A percentile compares a stretch with the other conserved stretches of the same genome.
Conservation (phyloP, 768 basidiomycete species). For the Inosperma sp. region DNA sequence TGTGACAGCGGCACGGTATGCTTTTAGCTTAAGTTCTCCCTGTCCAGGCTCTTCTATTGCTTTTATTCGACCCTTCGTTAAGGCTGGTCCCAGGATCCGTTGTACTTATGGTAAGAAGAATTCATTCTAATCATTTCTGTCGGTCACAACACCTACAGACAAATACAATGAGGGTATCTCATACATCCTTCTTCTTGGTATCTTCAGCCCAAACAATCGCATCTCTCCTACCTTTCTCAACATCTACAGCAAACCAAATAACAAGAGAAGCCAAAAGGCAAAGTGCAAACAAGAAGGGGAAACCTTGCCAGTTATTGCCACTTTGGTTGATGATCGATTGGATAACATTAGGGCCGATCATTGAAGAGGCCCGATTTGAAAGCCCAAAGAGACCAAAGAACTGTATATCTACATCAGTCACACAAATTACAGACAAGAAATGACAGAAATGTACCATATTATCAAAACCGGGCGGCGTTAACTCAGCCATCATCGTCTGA, state of each 20-base stretch:
- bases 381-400: constrained; percentile 87
- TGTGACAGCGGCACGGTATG: too few species aligned
- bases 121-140: too few species aligned
- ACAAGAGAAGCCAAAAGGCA: constrained; percentile 61
- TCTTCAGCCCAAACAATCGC: constrained; percentile 54
- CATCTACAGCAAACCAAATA: constrained; percentile 74
- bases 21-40: too few species aligned
- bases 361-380: constrained; percentile 79
- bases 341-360: constrained; percentile 83
- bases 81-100: too few species aligned
- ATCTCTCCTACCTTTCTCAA: constrained; percentile 57
- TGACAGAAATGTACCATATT: constrained; percentile 45
- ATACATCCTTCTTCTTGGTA: constrained; percentile 16
- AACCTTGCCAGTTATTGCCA: constrained; percentile 77
- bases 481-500: constrained; percentile 86
- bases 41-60: too few species aligned
- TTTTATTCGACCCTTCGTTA: too few species aligned
- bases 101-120: too few species aligned
- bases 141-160: too few species aligned
- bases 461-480: constrained; percentile 83
- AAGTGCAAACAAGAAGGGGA: constrained; percentile 77
- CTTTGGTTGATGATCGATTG: constrained; percentile 74
- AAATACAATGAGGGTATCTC: too few species aligned
- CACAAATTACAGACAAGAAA: background rate
- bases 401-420: constrained; percentile 28